Evolutionary conservation across 345 rosid species (phyloP).

Genomic region (Gossypium thurberi): DNA sequence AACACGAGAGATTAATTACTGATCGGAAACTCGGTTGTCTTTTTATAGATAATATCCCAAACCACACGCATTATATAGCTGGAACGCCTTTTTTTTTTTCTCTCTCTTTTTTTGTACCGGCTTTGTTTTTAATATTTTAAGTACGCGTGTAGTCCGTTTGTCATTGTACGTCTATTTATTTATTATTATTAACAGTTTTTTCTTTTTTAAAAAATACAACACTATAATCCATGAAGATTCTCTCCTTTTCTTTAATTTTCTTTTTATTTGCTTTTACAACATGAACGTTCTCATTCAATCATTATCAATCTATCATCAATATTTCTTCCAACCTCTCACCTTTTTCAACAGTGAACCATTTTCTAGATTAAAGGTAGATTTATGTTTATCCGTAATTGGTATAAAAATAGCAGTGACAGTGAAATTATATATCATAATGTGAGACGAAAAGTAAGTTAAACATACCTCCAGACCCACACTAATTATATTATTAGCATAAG

Average conservation of each 20-base stretch:
- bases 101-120: too few species aligned
- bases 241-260: neutral
- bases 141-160: neutral
- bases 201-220: neutral
- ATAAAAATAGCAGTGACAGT: accelerated
- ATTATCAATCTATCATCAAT: too few species aligned
- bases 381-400: accelerated
- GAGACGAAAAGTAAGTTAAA: too few species aligned
- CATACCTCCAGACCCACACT: accelerated
- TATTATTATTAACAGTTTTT: neutral
- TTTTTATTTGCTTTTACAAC: neutral
- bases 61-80: neutral
- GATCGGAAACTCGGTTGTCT: accelerated
- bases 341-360: too few species aligned
- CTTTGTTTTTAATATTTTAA: neutral
- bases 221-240: neutral
- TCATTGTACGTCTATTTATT: neutral
- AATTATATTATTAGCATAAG: too few species aligned
- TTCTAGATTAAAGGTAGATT: too few species aligned
- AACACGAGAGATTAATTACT: too few species aligned
- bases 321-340: too few species aligned
- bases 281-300: neutral
- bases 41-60: too few species aligned
- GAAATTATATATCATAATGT: too few species aligned
- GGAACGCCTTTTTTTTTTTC: neutral